Conservation (phyloP, 495 filamentous ascomycete species). For the Neurospora sp. region DNA sequence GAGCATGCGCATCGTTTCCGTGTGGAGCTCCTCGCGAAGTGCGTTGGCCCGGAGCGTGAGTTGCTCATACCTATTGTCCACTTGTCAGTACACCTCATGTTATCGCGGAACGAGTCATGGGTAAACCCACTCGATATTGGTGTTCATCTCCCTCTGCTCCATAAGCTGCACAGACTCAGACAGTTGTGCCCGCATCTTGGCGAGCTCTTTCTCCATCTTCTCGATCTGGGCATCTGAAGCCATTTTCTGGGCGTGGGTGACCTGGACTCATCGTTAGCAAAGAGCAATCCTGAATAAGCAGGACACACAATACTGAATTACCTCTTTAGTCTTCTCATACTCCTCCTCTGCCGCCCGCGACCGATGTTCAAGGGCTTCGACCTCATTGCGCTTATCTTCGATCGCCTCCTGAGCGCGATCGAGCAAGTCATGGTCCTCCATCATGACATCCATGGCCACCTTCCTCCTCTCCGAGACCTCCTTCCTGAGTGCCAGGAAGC, state of each 20-base stretch:
- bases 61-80: conserved; percentile 64
- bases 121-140: conserved; percentile 72
- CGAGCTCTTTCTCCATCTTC: conserved; percentile 94
- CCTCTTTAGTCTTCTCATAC: conserved; percentile 86
- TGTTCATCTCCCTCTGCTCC: conserved; percentile 94
- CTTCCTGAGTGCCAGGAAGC: conserved; percentile 66
- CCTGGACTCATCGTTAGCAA: conserved; percentile 22
- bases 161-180: conserved; percentile 84
- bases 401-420: conserved; percentile 90
- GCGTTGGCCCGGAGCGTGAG: conserved; percentile 72
- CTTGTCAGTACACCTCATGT: conserved; percentile 11
- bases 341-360: conserved; percentile 82
- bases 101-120: not conserved
- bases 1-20: conserved; percentile 89
- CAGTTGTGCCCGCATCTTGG: conserved; percentile 76
- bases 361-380: conserved; percentile 81
- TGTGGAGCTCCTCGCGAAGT: conserved; percentile 86
- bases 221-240: conserved; percentile 88
- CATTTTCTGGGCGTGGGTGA: conserved; percentile 75
- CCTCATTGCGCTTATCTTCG: conserved; percentile 84
- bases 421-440: conserved; percentile 82
- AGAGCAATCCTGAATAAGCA: not conserved
- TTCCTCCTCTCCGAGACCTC: conserved; percentile 82
- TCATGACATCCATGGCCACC: conserved; percentile 69
- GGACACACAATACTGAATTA: conserved; percentile 7